Base-by-base conservation (phyloP, 192 early-diverging fungal genomes). In the Haplosporangium gracile region DNA sequence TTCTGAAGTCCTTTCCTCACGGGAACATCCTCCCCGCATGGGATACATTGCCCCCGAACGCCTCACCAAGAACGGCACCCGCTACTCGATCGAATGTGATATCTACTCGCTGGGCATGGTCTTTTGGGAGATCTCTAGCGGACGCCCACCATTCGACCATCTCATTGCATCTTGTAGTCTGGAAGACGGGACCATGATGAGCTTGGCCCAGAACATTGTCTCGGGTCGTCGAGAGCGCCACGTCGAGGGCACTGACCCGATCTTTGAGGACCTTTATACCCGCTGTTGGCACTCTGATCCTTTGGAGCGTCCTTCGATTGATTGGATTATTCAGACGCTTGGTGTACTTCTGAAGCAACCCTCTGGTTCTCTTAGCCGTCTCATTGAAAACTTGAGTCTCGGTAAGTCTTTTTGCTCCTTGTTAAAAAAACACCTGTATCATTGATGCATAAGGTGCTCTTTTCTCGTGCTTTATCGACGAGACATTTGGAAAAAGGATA, bases 181-280 rank as follows among this genome's bases (percentile, higher is more conserved):
- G 5, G 69, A 79, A 22, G 75, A 85, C 9, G 75, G 83, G 26
- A 63, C 81, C 1, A 69, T 85, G 75, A 71, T 65, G 38, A 80
- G 43, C 42, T 60, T 85, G 9, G 83, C 83, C 36, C 83, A 85
- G 70, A 80, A 80, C 74, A 85, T 85, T 38, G 74, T 85, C 36
- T 39, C 75, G 22, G 83, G 83, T 16, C 78, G 83, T 16, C 74
- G 83, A 24, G 83, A 85, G 51, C 78, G 75, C 4, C 70, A 69
- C 34, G 78, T 85, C n/a, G 78, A 77, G 43, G 83, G 78, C 32
- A 80, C 78, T 2, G 83, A 85, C 36, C 83, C 83, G 9, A 76
- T 85, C 55, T 85, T 77, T 74, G 83, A 85, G 53, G 83, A 85
- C 49, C 78, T 85, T 29, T 85, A 80, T 77, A 85, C 83, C 63